Base-by-base conservation (phyloP, 306 rosid genomes). In the Calophaca sinica region DNA sequence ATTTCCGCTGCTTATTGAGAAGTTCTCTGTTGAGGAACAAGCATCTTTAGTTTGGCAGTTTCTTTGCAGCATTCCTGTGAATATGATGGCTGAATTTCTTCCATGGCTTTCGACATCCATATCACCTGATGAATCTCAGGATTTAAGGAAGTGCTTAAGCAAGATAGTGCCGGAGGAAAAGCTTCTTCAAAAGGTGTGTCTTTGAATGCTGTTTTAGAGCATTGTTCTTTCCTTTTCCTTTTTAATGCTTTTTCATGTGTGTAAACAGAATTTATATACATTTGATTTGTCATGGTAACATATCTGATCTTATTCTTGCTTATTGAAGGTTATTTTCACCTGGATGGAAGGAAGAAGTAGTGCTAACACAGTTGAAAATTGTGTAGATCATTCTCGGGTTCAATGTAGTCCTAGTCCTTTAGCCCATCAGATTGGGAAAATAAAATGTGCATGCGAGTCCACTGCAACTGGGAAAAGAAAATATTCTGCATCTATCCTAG, bases 41-140 rank as follows among this genome's bases (percentile, higher is more conserved):
- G 93, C 99, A 52, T 90, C 96, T 74, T 80, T 96, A 54, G 97
- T 96, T 62, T 96, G 98, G 98, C 99, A 90, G 84, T 96, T 96
- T 85, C 84, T 96, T 63, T 96, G 99, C 86, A 96, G 98, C 73
- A 96, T 96, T 85, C 99, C 99, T 51, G 98, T 96, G 76, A 85
- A 96, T 84, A 89, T 90, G 96, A 88, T 96, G 99, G 90, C 90
- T 4, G 79, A 87, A 75, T 96, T 96, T 77, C 99, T 96, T 76
- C 99, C 98, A 41, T 96, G 99, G 99, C 92, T 96, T 62, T 89
- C 90, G 54, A 79, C 89, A 55, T 92, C 98, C 36, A 81, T 90
- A 73, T 96, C 99, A 62, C 73, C 92, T 7, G 97, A 96, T 77
- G 99, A 92, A 82, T 83, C 82, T 83, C 86, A 70, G 74, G 93